These are phyloP conservation scores for Alternaria arbusti DNA, from an alignment of 2,329 filamentous ascomycete species.

Conservation along the genomic window DNA sequence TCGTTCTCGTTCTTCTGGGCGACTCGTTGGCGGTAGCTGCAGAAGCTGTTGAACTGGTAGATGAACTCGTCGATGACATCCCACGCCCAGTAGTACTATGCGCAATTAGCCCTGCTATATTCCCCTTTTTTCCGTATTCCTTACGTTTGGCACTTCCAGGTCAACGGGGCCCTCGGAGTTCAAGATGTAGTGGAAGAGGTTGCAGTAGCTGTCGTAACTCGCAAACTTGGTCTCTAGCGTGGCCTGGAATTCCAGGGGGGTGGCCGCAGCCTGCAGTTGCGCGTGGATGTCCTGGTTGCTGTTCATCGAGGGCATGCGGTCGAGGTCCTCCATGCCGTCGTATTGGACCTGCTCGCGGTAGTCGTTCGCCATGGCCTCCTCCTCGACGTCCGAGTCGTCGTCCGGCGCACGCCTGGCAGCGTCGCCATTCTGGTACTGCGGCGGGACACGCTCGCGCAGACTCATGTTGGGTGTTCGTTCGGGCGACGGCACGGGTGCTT, in stretches of 20 bases:
- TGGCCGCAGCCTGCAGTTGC: constrained; percentile 87
- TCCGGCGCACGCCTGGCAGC: constrained; percentile 53
- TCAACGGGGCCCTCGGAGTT: constrained; percentile 99
- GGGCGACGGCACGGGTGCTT: constrained; percentile 11
- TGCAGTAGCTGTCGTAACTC: constrained; percentile 99
- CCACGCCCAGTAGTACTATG: constrained; percentile 98
- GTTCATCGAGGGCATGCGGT: constrained; percentile 66
- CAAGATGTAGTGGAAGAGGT: constrained; percentile 97
- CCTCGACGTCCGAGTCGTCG: constrained; percentile 92
- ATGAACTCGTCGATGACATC: constrained; percentile 99
- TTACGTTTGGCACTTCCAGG: constrained; percentile 92
- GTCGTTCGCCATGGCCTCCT: constrained; percentile 93
- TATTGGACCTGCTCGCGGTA: constrained; percentile 95
- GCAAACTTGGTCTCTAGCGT: constrained; percentile 96
- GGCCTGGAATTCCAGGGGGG: constrained; percentile 94
- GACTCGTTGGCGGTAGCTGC: constrained; percentile 90
- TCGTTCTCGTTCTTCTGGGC: constrained; percentile 83
- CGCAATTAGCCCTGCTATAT: constrained; percentile 14
- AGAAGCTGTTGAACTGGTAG: constrained; percentile 99
- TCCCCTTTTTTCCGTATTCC: constrained; percentile 47
- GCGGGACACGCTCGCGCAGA: constrained; percentile 21
- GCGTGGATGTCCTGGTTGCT: constrained; percentile 92
- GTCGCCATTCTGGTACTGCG: constrained; percentile 51
- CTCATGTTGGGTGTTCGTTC: constrained; percentile 25
- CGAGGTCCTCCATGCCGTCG: constrained; percentile 83